A percentile compares a stretch with the other conserved stretches of the same genome.
These are phyloP conservation scores for Daldinia sp. DNA, from an alignment of 2,329 filamentous ascomycete genomes.

Conservation along the genomic window DNA sequence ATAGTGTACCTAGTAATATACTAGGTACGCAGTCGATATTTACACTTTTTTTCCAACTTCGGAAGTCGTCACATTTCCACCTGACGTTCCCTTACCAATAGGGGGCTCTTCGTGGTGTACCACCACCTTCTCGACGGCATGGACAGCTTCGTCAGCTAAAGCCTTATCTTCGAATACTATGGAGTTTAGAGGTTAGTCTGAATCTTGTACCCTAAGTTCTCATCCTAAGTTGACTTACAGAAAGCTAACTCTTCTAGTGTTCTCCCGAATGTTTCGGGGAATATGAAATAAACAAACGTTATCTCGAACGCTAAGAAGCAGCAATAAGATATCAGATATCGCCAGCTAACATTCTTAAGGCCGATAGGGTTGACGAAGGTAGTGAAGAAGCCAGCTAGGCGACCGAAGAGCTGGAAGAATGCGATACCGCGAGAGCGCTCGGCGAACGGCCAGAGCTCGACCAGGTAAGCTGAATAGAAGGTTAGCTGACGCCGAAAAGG, in stretches of 20 bases:
- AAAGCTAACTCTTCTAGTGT: conserved; percentile 76
- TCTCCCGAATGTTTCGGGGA: conserved; percentile 85
- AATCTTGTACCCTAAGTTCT: neutral
- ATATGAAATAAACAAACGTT: conserved; percentile 78
- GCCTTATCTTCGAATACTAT: conserved; percentile 58
- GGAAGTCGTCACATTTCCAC: conserved; percentile 2
- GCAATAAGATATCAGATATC: conserved; percentile 59
- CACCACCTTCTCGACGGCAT: conserved; percentile 56
- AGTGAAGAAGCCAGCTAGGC: conserved; percentile 57
- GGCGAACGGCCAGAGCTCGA: conserved; percentile 69
- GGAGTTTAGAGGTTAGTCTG: conserved; percentile 31
- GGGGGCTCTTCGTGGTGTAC: conserved; percentile 39
- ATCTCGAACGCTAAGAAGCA: conserved; percentile 59
- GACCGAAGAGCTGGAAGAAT: conserved; percentile 67
- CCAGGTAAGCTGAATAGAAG: conserved; percentile 59
- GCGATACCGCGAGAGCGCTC: conserved; percentile 69
- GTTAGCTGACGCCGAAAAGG: conserved; percentile 4
- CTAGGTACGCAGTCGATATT: neutral
- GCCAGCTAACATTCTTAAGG: conserved; percentile 56
- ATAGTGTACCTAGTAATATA: neutral
- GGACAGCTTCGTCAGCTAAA: conserved; percentile 54
- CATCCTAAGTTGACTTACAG: conserved; percentile 49
- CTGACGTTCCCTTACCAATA: conserved; percentile 2
- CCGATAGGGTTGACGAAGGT: conserved; percentile 61
- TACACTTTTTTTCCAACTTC: conserved; percentile 19